These are phyloP conservation scores for Kodamaea alishanica DNA, from an alignment of 1,139 yeast genomes.

Conservation along the genomic window DNA sequence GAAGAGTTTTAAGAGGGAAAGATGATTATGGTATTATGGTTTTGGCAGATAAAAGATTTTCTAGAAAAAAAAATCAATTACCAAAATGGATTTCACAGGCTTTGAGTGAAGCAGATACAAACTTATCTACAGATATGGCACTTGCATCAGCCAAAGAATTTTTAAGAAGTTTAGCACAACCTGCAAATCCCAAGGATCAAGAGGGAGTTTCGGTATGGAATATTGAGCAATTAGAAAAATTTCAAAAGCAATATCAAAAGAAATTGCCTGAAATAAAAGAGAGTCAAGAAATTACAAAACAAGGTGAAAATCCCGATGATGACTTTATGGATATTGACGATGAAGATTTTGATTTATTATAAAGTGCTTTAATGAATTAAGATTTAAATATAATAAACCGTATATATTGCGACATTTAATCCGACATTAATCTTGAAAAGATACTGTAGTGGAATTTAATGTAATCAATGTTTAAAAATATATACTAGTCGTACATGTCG, in stretches of 20 bases:
- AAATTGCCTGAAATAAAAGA: conserved; percentile 14
- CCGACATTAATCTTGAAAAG: background rate
- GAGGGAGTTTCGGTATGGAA: conserved; percentile 97
- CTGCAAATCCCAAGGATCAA: conserved; percentile 83
- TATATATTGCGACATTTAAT: background rate
- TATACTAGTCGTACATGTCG: conserved; percentile 7
- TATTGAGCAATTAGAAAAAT: conserved; percentile 58
- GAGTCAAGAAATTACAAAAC: conserved; percentile 4
- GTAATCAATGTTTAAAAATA: background rate
- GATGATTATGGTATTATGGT: conserved; percentile 99
- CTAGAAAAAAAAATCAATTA: conserved; percentile 77
- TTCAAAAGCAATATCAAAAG: conserved; percentile 52
- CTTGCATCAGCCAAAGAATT: conserved; percentile 91
- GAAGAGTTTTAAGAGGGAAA: conserved; percentile 94
- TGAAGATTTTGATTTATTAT: conserved; percentile 42
- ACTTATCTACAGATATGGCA: conserved; percentile 96
- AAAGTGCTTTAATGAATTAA: conserved; percentile 3
- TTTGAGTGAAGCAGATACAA: conserved; percentile 83
- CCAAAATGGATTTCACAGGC: conserved; percentile 99
- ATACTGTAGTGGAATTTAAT: background rate
- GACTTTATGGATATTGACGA: conserved; percentile 49
- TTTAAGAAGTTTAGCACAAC: conserved; percentile 90
- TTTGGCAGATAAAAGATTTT: conserved; percentile 88
- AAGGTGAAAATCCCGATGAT: conserved; percentile 19
- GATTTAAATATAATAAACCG: background rate